phyloP scores from a whole-genome alignment of 495 filamentous ascomycete genomes.

The Penicillium flavigenum region DNA sequence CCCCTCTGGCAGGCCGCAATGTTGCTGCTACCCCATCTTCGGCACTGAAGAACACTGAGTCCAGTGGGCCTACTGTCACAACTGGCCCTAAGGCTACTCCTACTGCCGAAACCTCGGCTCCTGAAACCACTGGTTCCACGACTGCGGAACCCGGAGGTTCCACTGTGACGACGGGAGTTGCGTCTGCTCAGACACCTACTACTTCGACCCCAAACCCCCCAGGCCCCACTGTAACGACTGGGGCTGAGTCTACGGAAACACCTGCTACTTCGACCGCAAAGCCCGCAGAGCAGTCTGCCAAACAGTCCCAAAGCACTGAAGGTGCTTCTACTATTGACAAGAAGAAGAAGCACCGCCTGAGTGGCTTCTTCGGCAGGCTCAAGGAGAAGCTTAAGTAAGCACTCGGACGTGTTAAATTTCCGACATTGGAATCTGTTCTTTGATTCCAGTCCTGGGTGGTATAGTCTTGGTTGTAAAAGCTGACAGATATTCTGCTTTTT shows the following conservation, averaged over 20 bases:
- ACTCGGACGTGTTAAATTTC: not conserved
- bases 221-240: constrained; percentile 39
- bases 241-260: constrained; percentile 24
- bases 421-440: not conserved
- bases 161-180: constrained; percentile 39
- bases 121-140: constrained; percentile 27
- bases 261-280: constrained; percentile 23
- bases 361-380: constrained; percentile 50
- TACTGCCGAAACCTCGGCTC: constrained; percentile 19
- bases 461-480: constrained; percentile 3
- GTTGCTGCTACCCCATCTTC: constrained; percentile 19
- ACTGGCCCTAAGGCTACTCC: constrained; percentile 32
- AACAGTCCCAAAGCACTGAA: constrained; percentile 18
- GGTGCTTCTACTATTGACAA: constrained; percentile 27
- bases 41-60: constrained; percentile 9
- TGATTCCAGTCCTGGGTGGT: constrained; percentile 4
- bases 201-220: constrained; percentile 20
- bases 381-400: constrained; percentile 51
- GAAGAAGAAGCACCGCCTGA: constrained; percentile 45
- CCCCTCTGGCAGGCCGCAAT: constrained; percentile 29
- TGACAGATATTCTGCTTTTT: constrained; percentile 9
- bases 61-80: constrained; percentile 35
- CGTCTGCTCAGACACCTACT: constrained; percentile 18
- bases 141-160: constrained; percentile 25
- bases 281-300: constrained; percentile 16